Evolutionary conservation across 495 filamentous ascomycete genomes (phyloP), one percentile per base, ranked within the genome.

Genomic region (Peziza echinospora): DNA sequence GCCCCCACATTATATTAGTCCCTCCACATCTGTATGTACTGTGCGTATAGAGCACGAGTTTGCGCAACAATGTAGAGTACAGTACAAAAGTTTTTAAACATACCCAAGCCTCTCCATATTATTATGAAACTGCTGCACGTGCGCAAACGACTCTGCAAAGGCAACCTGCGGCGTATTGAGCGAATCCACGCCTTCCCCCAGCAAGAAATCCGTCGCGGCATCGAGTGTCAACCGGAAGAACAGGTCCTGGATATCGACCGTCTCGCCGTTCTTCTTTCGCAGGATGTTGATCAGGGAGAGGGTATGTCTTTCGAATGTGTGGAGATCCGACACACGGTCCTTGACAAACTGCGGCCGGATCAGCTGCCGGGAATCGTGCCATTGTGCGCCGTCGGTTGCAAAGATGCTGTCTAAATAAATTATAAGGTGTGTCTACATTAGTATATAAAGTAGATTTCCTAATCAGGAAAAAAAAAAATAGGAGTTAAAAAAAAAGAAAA

Each of bases 171-270:
- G 63, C 45, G 68, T 69, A n/a, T 65, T 63, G n/a, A 86, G 65
- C 52, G 75, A 84, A 49, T 80, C 69, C 11, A 82, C 74, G 44
- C 75, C 73, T 42, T 76, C 64, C 11, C 86, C 86, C n/a, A 93
- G 70, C 26, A 94, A 64, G 57, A 89, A 93, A 48, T 87, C 80
- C 11, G 85, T 89, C 1, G 82, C 76, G 1, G 77, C 66, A 59
- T 94, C 85, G 8, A 94, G 66, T 1, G 84, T 86, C 52, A 78
- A 82, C 7, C 82, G 71, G 65, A 82, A 86, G 60, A 87, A 77
- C 17, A 86, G 64, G 7, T 76, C 71, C 24, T 69, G 67, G 26
- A 87, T 69, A 58, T 91, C 75, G 19, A 84, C 66, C 62, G 24
- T 57, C 26, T 28, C 62, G 59, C 72, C 74, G 24, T 77, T 67